Conservation (phyloP, 371 early-diverging fungal genomes). For the Actinomortierella wolfii region DNA sequence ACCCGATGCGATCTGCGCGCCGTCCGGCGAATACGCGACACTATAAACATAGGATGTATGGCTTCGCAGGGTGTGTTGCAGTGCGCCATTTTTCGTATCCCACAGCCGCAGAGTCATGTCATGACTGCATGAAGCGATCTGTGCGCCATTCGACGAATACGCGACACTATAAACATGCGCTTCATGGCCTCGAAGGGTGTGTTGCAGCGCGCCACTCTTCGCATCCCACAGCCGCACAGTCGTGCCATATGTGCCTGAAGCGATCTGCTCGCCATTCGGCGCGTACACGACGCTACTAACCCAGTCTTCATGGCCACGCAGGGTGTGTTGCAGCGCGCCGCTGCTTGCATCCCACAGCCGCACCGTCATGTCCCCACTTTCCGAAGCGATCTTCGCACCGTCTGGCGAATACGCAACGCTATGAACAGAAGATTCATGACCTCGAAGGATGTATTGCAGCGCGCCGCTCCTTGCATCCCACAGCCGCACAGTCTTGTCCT, state of each 20-base stretch:
- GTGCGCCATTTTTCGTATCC: too few species aligned
- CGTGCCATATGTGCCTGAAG: too few species aligned
- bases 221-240: too few species aligned
- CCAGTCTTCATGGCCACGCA: too few species aligned
- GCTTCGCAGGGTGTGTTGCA: not conserved
- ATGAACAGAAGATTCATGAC: not conserved
- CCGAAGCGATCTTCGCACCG: not conserved
- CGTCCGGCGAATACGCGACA: constrained; percentile 8
- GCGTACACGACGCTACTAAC: too few species aligned
- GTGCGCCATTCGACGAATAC: constrained; percentile 2
- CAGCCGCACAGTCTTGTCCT: constrained; percentile 1
- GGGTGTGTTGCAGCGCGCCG: too few species aligned
- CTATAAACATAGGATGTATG: not conserved
- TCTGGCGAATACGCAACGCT: not conserved
- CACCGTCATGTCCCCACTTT: not conserved
- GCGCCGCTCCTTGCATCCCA: constrained; percentile 2
- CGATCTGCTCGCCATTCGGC: constrained; percentile 2
- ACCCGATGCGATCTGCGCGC: constrained; percentile 7
- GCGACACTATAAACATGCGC: too few species aligned
- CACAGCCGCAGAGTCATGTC: constrained; percentile 12
- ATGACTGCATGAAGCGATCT: not conserved
- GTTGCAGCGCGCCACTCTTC: too few species aligned
- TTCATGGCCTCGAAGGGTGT: too few species aligned
- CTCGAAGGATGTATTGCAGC: not conserved
- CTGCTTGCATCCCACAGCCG: constrained; percentile 13